These are phyloP conservation scores for Penicillium canescens DNA, from an alignment of 495 filamentous ascomycete species.

Conservation along the genomic window DNA sequence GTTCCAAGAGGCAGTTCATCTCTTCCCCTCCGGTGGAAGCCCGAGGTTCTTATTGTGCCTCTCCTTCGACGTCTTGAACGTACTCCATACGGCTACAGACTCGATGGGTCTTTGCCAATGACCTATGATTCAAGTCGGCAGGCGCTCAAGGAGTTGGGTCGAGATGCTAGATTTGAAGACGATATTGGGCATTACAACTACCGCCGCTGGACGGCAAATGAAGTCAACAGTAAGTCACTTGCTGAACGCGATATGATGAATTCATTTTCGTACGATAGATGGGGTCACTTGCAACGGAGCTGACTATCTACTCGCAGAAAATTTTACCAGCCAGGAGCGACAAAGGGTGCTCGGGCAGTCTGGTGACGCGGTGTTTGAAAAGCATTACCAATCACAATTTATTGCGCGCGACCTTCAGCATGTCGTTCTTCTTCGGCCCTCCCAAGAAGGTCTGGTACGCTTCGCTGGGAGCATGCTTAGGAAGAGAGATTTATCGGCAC, in stretches of 20 bases:
- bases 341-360: conserved; percentile 33
- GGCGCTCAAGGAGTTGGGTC: conserved; percentile 17
- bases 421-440: conserved; percentile 27
- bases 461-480: conserved; percentile 23
- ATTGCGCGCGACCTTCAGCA: conserved; percentile 26
- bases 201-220: conserved; percentile 30
- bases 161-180: conserved; percentile 29
- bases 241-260: background rate
- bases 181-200: conserved; percentile 36
- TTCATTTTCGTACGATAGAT: background rate
- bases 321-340: too few species aligned
- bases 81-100: conserved; percentile 22
- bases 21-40: conserved; percentile 26
- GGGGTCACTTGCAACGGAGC: background rate
- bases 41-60: conserved; percentile 25
- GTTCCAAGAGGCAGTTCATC: conserved; percentile 24
- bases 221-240: conserved; percentile 29
- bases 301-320: background rate
- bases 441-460: conserved; percentile 22
- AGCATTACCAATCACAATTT: conserved; percentile 30
- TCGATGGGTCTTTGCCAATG: conserved; percentile 24
- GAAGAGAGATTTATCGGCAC: conserved; percentile 24
- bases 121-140: conserved; percentile 21
- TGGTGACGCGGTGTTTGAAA: conserved; percentile 30
- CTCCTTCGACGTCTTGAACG: conserved; percentile 23